Conservation (phyloP, 371 early-diverging fungal species). For the Mortierella sp. region DNA sequence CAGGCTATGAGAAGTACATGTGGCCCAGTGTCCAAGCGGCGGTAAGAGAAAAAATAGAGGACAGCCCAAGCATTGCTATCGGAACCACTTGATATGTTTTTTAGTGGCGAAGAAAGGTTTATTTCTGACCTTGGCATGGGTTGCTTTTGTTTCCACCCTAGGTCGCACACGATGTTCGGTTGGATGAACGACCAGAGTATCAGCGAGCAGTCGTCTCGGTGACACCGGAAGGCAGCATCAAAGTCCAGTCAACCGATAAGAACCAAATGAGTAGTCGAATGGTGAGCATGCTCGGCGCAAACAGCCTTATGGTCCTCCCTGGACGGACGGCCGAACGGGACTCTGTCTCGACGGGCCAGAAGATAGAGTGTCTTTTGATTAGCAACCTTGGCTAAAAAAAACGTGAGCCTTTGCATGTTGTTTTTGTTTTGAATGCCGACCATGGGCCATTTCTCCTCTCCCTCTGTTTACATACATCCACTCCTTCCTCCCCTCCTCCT, state of each 20-base stretch:
- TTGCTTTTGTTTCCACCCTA: not conserved
- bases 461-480: not conserved
- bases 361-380: conserved; percentile 53
- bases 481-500: not conserved
- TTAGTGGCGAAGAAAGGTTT: not conserved
- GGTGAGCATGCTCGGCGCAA: conserved; percentile 83
- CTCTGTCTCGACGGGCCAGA: conserved; percentile 28
- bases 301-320: conserved; percentile 82
- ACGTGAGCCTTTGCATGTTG: not conserved
- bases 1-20: conserved; percentile 67
- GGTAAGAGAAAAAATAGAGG: conserved; percentile 58
- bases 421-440: not conserved
- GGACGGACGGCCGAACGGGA: conserved; percentile 43
- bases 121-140: not conserved
- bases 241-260: conserved; percentile 77
- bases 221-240: conserved; percentile 42
- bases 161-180: conserved; percentile 61
- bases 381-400: conserved; percentile 34
- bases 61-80: not conserved
- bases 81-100: not conserved
- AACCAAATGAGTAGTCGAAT: conserved; percentile 87
- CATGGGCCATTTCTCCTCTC: not conserved
- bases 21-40: conserved; percentile 70
- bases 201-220: conserved; percentile 74
- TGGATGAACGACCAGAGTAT: conserved; percentile 92